A percentile compares a stretch with the other conserved stretches of the same genome.
Evolutionary conservation across 2,329 filamentous ascomycete species (phyloP).

Genomic region (Dendryphion nanum): DNA sequence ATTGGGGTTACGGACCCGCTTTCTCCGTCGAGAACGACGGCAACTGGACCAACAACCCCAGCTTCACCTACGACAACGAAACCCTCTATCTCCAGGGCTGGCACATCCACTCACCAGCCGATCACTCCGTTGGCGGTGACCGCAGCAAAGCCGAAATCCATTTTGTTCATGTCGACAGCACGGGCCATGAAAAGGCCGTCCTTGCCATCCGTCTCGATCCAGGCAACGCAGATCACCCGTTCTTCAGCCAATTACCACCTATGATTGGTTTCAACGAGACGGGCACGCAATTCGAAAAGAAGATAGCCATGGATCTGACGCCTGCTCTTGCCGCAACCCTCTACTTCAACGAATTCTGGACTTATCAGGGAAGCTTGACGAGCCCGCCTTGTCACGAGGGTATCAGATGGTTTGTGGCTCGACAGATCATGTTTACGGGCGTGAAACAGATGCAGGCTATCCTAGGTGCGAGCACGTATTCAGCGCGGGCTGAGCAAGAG

Average conservation of each 20-base stretch:
- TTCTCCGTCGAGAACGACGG: conserved; percentile 42
- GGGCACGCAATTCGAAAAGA: conserved; percentile 12
- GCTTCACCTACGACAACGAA: conserved; percentile 47
- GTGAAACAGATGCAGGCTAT: conserved; percentile 50
- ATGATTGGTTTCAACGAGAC: conserved; percentile 42
- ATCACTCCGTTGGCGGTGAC: conserved; percentile 47
- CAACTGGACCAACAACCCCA: conserved; percentile 41
- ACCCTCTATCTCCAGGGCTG: conserved; percentile 51
- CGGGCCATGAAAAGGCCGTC: conserved; percentile 45
- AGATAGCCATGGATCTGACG: conserved; percentile 29
- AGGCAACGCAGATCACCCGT: conserved; percentile 37
- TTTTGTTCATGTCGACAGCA: conserved; percentile 47
- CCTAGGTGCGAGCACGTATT: conserved; percentile 46
- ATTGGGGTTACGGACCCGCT: conserved; percentile 52
- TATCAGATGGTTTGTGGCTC: conserved; percentile 46
- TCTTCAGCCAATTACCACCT: conserved; percentile 44
- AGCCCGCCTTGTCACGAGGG: conserved; percentile 50
- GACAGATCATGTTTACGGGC: conserved; percentile 44
- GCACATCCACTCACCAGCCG: conserved; percentile 54
- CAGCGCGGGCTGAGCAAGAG: conserved; percentile 45
- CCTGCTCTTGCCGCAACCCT: conserved; percentile 38
- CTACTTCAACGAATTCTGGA: conserved; percentile 48
- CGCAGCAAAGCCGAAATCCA: conserved; percentile 50
- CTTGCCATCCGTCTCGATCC: conserved; percentile 49
- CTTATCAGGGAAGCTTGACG: conserved; percentile 49